Evolutionary conservation across 257 asterid species (phyloP), one percentile per base, ranked within the genome.

Genomic region (Jacaranda copaia): DNA sequence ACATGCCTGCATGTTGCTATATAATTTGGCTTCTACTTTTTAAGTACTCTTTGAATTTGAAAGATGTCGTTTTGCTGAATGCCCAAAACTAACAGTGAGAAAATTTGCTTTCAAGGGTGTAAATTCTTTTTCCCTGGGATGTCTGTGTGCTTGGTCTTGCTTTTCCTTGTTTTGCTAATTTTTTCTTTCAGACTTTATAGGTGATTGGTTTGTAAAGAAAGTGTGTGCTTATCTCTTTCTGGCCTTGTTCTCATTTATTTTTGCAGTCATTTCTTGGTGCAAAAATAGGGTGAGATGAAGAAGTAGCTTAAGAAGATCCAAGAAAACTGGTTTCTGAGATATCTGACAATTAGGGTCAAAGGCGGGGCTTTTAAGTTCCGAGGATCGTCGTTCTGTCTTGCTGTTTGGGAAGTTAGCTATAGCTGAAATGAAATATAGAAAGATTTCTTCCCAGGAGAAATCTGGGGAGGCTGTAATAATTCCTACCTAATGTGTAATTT

Each of bases 251-350:
- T 48, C 40, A 13, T 73, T 75, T 59, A 36, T 81, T 49, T 36
- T 76, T 84, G 90, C 92, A 89, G 96, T 84, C 96, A 36, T 88
- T 91, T 84, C 91, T 87, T 53, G 96, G 94, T 77, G 77, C 73
- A 35, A 89, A 42, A 84, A 88, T 84, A 71, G 91, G 91, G 81
- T 87, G 93, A 91, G 19, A 39, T 43, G 57, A 67, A 25, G 32
- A 25, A 25, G 32, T 25, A 25, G 32, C 32, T 25, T 25, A 25
- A 25, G 32, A 25, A 25, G 32, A 25, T 25, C 32, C 32, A 25
- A 25, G 32, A 25, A 25, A 25, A 25, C 32, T 25, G 32, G 32
- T 25, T 25, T 25, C 32, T 25, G 32, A 25, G 32, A 25, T 25
- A 25, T 25, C 32, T 25, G 32, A 25, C 32, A 25, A 25, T 1